Base-by-base conservation (phyloP, 176 grass and related monocot species). In the Cocos nucifera region DNA sequence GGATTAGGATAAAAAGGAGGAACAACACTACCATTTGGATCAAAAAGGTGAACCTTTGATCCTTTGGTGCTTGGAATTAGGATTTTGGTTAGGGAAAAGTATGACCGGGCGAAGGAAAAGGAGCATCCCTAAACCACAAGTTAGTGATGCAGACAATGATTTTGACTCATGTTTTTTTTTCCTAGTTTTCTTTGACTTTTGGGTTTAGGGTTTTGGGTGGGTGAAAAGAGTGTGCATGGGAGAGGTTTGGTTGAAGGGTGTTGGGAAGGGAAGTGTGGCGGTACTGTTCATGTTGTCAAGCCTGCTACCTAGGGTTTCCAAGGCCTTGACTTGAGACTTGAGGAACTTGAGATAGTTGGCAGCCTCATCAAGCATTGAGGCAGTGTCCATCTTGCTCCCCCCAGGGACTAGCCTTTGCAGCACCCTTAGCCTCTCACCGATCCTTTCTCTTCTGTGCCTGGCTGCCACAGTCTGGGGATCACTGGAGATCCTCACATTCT, bases 261-360 rank as follows among this genome's bases (percentile, higher is more conserved):
- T 69, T 57, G 57, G 53, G 55, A 21, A 60, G 26, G 66, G 27
- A 44, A 16, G 26, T 65, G 25, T 17, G 49, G 8, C 29, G 49
- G 8, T 23, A 50, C 17, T 50, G 23, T 14, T 57, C 39, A 6
- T 6, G 70, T 66, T 70, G 22, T 35, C 15, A 74, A 63, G 67
- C 0, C 0, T 55, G 23, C 0, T 25, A 49, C 70, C 89, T 82
- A 95, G 58, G 85, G 74, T 81, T 95, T 95, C 81, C 79, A 95
- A 77, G 55, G 65, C 69, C 19, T 74, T 86, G n/a, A 95, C 75
- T 85, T 95, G 89, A 2, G 89, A 85, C 72, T 85, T 95, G 77
- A 95, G 89, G 77, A 88, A 95, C 75, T 82, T 95, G 61, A 95
- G 89, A 83, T 95, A 95, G 73, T 77, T 95, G 22, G 81, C 89